A percentile compares a stretch with the other conserved stretches of the same genome.
Conservation (phyloP, 352 stramenopile species). For the Globisporangium ultimum region DNA sequence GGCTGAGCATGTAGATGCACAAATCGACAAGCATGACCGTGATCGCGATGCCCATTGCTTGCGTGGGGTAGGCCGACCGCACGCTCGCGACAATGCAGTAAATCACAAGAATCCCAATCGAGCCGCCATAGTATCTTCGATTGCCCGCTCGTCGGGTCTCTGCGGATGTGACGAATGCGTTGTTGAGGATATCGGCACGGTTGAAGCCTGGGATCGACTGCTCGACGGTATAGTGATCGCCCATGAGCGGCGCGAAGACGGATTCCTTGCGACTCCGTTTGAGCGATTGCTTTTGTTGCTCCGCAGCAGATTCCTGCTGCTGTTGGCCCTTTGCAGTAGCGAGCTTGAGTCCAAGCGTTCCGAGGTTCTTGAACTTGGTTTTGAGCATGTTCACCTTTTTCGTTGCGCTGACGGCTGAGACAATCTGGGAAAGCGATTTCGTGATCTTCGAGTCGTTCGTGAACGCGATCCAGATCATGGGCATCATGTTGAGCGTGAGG, state of each 20-base stretch:
- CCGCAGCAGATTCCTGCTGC: constrained; percentile 8
- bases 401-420: constrained; percentile 64
- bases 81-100: constrained; percentile 59
- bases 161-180: constrained; percentile 63
- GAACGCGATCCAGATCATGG: constrained; percentile 90
- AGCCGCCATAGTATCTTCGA: constrained; percentile 43
- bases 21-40: constrained; percentile 71
- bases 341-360: constrained; percentile 71
- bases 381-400: constrained; percentile 82
- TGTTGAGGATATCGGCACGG: constrained; percentile 74
- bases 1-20: constrained; percentile 72
- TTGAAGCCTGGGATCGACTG: constrained; percentile 70
- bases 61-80: constrained; percentile 54
- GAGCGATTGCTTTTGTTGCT: constrained; percentile 8
- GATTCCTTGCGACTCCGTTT: constrained; percentile 53
- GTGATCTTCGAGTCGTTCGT: constrained; percentile 85
- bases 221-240: constrained; percentile 76
- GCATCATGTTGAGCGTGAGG: constrained; percentile 86
- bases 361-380: constrained; percentile 81
- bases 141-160: constrained; percentile 50
- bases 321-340: constrained; percentile 34
- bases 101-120: constrained; percentile 40
- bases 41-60: constrained; percentile 58
- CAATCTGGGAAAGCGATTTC: constrained; percentile 78
- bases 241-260: constrained; percentile 71